Base-by-base conservation (phyloP, 768 basidiomycete species). In the Cubamyces sp. region DNA sequence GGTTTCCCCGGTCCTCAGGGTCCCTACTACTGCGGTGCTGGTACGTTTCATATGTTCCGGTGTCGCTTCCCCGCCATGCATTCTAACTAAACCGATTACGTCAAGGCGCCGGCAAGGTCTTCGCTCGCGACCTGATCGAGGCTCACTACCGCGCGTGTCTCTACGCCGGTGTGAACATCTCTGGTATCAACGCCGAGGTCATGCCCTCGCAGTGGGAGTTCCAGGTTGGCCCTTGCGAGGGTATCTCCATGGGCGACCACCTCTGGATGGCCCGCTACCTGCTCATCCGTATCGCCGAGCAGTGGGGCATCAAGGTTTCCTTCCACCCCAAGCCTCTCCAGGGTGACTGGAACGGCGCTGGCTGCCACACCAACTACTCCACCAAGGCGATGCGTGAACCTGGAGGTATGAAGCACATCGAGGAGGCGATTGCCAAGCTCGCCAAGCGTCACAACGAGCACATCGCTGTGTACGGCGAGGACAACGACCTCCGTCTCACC, bases 181-280 rank as follows among this genome's bases (percentile, higher is more conserved):
- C 92, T 68, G 97, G 97, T 74, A 98, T 99, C 81, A 99, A 98
- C 76, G 96, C 96, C 63, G 97, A 98, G 79, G 96, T 98, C 64
- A 98, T 98, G 96, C 96, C 97, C 16, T 88, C 96, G 58, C 97
- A 99, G 77, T 99, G 97, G 97, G 97, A 99, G 81, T 99, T 96
- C 91, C 97, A 99, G 78, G 94, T 99, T 69, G 96, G 97, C 55
- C 97, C 97, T 30, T 98, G 96, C 71, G 91, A 92, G 75, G 97
- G 97, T 57, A 98, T 98, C 76, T 82, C 90, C 62, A 96, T 98
- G 94, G 97, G 97, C 69, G 97, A 99, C 77, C 96, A 99, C 79
- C 88, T 99, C 70, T 97, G 95, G 94, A 94, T 98, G 87, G 94
- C 97, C 40, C 92, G 97, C 68, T 99, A 90, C 83, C 90, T 99